Percentiles rank a stretch among this genome's conserved stretches.
Conservation (phyloP, 352 stramenopile species). For the Globisporangium rhizosaccharum region DNA sequence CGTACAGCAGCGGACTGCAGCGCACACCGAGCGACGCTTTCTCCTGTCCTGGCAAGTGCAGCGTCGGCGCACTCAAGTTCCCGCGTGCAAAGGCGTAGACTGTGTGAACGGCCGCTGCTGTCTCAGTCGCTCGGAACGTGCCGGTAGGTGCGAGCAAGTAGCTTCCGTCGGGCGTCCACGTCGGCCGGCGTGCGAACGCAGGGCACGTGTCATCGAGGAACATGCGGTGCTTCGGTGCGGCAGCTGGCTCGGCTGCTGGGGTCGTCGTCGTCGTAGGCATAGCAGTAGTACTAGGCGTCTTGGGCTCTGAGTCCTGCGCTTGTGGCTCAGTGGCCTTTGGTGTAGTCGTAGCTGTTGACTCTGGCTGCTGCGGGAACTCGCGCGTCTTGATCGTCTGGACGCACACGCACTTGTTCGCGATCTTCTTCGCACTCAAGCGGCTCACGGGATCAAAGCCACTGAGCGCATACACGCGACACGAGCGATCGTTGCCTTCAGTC, state of each 20-base stretch:
- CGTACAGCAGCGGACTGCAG: conserved; percentile 91
- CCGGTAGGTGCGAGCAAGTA: conserved; percentile 90
- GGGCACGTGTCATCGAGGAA: conserved; percentile 93
- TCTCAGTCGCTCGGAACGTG: conserved; percentile 47
- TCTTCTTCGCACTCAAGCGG: conserved; percentile 54
- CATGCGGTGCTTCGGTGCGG: conserved; percentile 66
- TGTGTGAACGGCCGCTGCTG: conserved; percentile 52
- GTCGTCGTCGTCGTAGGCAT: conserved; percentile 5
- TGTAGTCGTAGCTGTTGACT: conserved; percentile 3
- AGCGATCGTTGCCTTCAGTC: conserved; percentile 93
- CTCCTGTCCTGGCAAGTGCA: conserved; percentile 90
- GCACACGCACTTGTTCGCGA: conserved; percentile 64
- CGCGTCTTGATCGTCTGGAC: conserved; percentile 77
- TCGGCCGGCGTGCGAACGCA: conserved; percentile 91
- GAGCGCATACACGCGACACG: conserved; percentile 89
- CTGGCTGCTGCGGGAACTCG: conserved; percentile 27
- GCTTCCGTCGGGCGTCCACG: conserved; percentile 91
- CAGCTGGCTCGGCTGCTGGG: conserved; percentile 3
- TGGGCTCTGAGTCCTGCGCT: conserved; percentile 11
- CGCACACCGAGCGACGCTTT: conserved; percentile 92
- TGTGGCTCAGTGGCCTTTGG: background rate
- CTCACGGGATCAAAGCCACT: conserved; percentile 54
- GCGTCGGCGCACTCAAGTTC: conserved; percentile 86
- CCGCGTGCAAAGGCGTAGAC: conserved; percentile 94
- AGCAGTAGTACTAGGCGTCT: background rate